These are phyloP conservation scores for Gryganskiella cystojenkinii DNA, from an alignment of 192 early-diverging fungal species.

Conservation along the genomic window DNA sequence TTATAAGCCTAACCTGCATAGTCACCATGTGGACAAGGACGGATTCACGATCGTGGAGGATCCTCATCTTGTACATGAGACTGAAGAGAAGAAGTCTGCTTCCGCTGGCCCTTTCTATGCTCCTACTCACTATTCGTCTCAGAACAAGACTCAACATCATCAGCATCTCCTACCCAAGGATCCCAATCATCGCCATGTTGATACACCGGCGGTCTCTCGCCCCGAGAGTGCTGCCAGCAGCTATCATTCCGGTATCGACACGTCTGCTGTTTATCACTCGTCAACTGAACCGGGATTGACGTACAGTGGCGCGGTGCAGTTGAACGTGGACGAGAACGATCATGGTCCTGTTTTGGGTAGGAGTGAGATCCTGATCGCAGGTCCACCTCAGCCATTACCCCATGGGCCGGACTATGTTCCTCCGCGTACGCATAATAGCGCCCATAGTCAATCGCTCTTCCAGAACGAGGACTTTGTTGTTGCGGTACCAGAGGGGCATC, in stretches of 20 bases:
- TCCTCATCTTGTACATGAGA: background rate
- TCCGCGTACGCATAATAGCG: background rate
- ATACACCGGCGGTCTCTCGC: background rate
- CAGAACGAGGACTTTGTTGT: constrained; percentile 6
- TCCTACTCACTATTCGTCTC: background rate
- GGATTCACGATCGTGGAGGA: constrained; percentile 19
- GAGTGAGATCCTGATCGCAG: background rate
- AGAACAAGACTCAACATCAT: background rate
- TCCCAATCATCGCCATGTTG: background rate
- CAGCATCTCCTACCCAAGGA: background rate
- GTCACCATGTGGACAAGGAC: constrained; percentile 10
- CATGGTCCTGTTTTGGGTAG: constrained; percentile 8
- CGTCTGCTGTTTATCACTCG: background rate
- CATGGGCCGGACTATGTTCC: background rate
- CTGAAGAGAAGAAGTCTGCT: too few relatives aligned
- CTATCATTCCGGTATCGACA: background rate
- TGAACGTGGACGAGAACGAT: constrained; percentile 6
- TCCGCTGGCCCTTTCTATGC: too few relatives aligned
- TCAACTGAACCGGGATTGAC: background rate
- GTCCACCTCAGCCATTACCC: too few relatives aligned
- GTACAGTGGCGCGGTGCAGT: constrained; percentile 13
- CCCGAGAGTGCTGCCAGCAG: background rate
- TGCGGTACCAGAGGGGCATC: background rate
- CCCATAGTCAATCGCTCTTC: background rate
- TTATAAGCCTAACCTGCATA: constrained; percentile 2